Evolutionary conservation across 2,329 filamentous ascomycete species (phyloP).

Genomic region (Podosphaera leucotricha): DNA sequence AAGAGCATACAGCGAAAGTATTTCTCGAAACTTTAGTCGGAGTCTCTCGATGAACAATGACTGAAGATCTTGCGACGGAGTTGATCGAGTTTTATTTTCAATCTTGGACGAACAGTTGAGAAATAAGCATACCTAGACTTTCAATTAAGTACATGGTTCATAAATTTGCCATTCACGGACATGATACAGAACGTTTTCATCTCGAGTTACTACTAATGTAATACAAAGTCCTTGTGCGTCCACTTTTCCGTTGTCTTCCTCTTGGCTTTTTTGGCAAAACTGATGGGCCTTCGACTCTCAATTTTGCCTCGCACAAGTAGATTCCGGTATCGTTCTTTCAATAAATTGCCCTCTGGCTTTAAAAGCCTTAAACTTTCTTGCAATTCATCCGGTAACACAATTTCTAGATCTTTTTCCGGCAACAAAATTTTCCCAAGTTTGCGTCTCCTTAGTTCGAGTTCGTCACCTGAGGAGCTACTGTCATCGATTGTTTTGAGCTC

Average conservation of each 20-base stretch:
- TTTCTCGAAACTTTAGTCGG: no score
- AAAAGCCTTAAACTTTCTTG: conserved; percentile 59
- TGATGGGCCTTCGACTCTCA: conserved; percentile 55
- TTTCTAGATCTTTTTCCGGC: conserved; percentile 56
- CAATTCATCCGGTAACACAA: conserved; percentile 63
- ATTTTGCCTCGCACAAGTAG: conserved; percentile 74
- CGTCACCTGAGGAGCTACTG: conserved; percentile 30
- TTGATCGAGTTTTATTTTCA: no score
- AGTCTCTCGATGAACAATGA: no score
- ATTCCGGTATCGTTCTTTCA: conserved; percentile 79
- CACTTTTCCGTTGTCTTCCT: conserved; percentile 81
- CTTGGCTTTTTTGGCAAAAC: conserved; percentile 64
- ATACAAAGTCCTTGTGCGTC: conserved; percentile 77
- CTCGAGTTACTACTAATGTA: conserved; percentile 9
- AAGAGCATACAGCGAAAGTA: no score
- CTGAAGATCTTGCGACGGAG: no score
- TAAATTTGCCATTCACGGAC: no score
- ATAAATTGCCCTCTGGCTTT: conserved; percentile 85
- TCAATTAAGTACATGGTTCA: no score
- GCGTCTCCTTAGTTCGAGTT: conserved; percentile 41
- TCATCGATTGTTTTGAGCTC: conserved; percentile 23
- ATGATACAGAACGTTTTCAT: not conserved
- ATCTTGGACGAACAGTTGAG: no score
- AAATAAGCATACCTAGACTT: no score
- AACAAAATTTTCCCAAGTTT: conserved; percentile 51